phyloP scores from a whole-genome alignment of 2,329 filamentous ascomycete species.

The Diaporthe sp. region DNA sequence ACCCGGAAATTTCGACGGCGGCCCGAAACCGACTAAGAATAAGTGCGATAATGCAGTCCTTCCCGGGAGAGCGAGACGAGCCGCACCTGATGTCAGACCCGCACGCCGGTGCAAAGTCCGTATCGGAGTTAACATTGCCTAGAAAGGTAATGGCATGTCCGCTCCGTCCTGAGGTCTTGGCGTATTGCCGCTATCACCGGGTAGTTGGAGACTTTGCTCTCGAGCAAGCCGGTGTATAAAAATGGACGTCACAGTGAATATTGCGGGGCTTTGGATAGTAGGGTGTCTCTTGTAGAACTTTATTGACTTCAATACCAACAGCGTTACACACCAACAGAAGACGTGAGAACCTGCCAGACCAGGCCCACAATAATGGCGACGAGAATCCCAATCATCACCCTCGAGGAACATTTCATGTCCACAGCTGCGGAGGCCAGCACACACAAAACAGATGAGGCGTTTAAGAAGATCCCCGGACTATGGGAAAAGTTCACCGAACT shows the following conservation, averaged over 20 bases:
- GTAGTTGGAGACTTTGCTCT: neutral
- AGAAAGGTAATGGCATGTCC: neutral
- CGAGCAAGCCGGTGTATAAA: neutral
- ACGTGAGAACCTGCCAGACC: neutral
- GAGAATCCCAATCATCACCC: slow-evolving; percentile 51
- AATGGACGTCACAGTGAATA: neutral
- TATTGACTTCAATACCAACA: neutral
- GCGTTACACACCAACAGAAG: neutral
- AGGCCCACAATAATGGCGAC: neutral
- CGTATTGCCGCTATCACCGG: slow-evolving; percentile 21
- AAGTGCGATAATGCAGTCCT: neutral
- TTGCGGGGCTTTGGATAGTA: neutral
- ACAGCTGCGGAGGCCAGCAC: slow-evolving; percentile 39
- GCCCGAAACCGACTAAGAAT: slow-evolving; percentile 24
- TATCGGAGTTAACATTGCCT: neutral
- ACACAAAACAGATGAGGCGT: slow-evolving; percentile 42
- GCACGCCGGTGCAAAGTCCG: slow-evolving; percentile 11
- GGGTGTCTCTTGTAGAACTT: neutral
- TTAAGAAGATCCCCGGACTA: slow-evolving; percentile 43
- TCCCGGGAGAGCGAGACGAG: slow-evolving; percentile 22
- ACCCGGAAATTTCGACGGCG: slow-evolving; percentile 8
- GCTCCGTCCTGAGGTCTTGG: neutral
- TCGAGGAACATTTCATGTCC: slow-evolving; percentile 58
- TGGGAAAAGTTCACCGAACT: slow-evolving; percentile 45
- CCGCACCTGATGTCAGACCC: slow-evolving; percentile 3